phyloP scores from a whole-genome alignment of 495 filamentous ascomycete species.

The Penicillium salamii region DNA sequence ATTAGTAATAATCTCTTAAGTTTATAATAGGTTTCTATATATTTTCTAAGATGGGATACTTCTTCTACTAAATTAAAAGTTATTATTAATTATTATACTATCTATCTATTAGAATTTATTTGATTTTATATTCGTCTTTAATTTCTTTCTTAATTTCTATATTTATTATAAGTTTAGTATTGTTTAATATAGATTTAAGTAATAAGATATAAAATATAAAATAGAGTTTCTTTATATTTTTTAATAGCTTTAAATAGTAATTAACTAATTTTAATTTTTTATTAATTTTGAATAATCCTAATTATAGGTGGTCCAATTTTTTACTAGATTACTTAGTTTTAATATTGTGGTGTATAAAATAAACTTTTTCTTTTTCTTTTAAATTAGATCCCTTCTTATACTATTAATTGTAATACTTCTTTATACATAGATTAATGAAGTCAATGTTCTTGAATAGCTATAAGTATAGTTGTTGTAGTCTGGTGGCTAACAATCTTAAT shows the following conservation, averaged over 20 bases:
- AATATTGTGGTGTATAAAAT: slow-evolving; percentile 1
- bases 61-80: slow-evolving; percentile 5
- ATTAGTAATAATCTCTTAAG: neutral
- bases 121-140: slow-evolving; percentile 6
- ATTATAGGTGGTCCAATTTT: slow-evolving; percentile 6
- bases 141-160: slow-evolving; percentile 6
- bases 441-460: slow-evolving; percentile 15
- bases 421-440: slow-evolving; percentile 12
- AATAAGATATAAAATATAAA: slow-evolving; percentile 6
- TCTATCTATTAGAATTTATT: neutral
- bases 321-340: slow-evolving; percentile 4
- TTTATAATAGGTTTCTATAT: slow-evolving; percentile 11
- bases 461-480: slow-evolving; percentile 12
- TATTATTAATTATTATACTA: neutral
- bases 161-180: slow-evolving; percentile 5
- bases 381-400: slow-evolving; percentile 17
- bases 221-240: slow-evolving; percentile 3
- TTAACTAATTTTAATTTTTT: slow-evolving; percentile 11
- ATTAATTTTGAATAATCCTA: slow-evolving; percentile 9
- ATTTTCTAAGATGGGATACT: slow-evolving; percentile 8
- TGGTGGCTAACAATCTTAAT: neutral
- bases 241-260: slow-evolving; percentile 7
- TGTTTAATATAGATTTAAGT: slow-evolving; percentile 1
- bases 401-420: slow-evolving; percentile 15
- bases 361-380: slow-evolving; percentile 11